Evolutionary conservation across 192 early-diverging fungal genomes (phyloP).

Genomic region (Dissophora ornata): DNA sequence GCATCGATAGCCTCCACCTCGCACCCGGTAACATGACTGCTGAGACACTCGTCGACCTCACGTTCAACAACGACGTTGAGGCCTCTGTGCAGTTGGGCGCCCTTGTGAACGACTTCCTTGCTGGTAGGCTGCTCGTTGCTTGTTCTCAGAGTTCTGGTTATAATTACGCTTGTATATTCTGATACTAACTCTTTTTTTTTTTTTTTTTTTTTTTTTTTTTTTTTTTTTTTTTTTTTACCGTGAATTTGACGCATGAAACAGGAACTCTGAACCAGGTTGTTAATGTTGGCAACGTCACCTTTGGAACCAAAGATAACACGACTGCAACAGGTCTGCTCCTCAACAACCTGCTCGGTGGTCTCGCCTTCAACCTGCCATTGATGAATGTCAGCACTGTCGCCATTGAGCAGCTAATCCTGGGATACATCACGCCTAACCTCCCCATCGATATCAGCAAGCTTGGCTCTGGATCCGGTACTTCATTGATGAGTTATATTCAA

Average conservation of each 20-base stretch:
- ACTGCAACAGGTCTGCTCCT: constrained; percentile 20
- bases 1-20: constrained; percentile 23
- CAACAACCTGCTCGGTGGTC: constrained; percentile 36
- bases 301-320: constrained; percentile 25
- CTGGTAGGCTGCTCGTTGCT: constrained; percentile 14
- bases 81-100: constrained; percentile 33
- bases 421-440: constrained; percentile 27
- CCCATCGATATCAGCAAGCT: constrained; percentile 47
- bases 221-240: too few species aligned
- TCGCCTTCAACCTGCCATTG: constrained; percentile 38
- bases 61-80: constrained; percentile 40
- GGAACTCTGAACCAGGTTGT: constrained; percentile 45
- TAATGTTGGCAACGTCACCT: constrained; percentile 49
- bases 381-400: constrained; percentile 47
- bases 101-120: constrained; percentile 40
- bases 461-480: constrained; percentile 14
- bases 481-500: constrained; percentile 32
- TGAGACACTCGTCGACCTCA: constrained; percentile 36
- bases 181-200: not conserved
- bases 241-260: too few species aligned
- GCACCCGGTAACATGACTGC: constrained; percentile 36
- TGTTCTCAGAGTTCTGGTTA: too few species aligned
- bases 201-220: too few species aligned
- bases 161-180: not conserved
- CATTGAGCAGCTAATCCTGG: constrained; percentile 24